phyloP scores from a whole-genome alignment of 768 basidiomycete species.

The Calocybe gangraenosa region DNA sequence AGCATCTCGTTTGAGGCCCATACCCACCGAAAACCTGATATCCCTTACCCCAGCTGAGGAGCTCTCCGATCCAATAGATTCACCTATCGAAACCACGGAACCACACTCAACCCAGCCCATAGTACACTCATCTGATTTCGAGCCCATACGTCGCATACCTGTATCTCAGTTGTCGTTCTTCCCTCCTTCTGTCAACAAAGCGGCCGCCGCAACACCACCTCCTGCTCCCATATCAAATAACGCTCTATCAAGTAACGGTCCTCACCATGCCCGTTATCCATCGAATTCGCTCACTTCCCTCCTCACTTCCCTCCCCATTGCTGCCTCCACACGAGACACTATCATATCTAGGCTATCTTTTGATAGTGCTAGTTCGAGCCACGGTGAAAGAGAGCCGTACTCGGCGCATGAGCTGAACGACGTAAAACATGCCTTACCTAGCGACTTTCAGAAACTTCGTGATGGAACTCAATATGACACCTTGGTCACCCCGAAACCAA shows the following conservation, averaged over 20 bases:
- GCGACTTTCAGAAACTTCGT: not conserved
- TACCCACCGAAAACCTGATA: slow-evolving; percentile 22
- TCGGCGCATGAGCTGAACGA: slow-evolving; percentile 40
- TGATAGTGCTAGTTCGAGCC: slow-evolving; percentile 44
- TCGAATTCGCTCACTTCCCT: slow-evolving; percentile 38
- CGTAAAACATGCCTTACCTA: slow-evolving; percentile 22
- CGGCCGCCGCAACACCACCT: slow-evolving; percentile 9
- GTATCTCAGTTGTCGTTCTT: slow-evolving; percentile 52
- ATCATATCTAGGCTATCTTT: slow-evolving; percentile 53
- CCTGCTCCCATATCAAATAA: slow-evolving; percentile 3
- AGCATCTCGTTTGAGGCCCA: slow-evolving; percentile 42
- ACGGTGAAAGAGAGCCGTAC: slow-evolving; percentile 33
- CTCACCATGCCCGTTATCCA: slow-evolving; percentile 24
- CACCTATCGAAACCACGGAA: slow-evolving; percentile 7
- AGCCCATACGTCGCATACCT: slow-evolving; percentile 43
- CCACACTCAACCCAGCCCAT: slow-evolving; percentile 8
- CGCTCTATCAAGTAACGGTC: slow-evolving; percentile 10
- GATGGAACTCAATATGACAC: not conserved
- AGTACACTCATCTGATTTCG: slow-evolving; percentile 13
- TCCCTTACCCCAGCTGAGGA: slow-evolving; percentile 21
- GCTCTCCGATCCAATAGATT: slow-evolving; percentile 15
- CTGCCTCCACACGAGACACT: slow-evolving; percentile 50
- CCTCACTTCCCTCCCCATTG: slow-evolving; percentile 44
- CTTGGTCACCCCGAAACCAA: slow-evolving; percentile 15
- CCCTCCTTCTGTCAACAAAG: slow-evolving; percentile 33